Evolutionary conservation across 208 protist genomes (phyloP).

Genomic region (Cochliopodium minus): DNA sequence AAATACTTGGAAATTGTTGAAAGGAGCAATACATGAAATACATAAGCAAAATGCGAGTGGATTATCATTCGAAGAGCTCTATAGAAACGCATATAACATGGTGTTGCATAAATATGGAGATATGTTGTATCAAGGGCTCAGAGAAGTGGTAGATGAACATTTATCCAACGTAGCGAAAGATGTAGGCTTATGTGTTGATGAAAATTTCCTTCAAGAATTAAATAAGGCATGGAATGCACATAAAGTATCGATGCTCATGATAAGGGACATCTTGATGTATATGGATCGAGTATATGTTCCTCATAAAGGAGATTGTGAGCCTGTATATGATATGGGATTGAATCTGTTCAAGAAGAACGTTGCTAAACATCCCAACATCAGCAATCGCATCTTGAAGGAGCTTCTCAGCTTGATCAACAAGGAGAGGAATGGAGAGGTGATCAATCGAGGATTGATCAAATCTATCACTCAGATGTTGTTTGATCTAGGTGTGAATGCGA

Average conservation of each 20-base stretch:
- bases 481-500: neutral
- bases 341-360: too few species aligned
- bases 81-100: neutral
- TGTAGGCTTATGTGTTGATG: constrained; percentile 22
- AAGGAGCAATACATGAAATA: neutral
- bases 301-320: neutral
- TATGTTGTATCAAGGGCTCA: constrained; percentile 17
- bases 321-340: too few species aligned
- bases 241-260: constrained; percentile 41
- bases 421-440: neutral
- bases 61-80: neutral
- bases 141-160: constrained; percentile 26
- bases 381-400: too few species aligned
- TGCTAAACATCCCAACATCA: too few species aligned
- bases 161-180: constrained; percentile 18
- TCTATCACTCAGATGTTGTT: neutral
- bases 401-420: too few species aligned
- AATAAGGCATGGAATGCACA: constrained; percentile 40
- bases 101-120: constrained; percentile 2
- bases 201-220: constrained; percentile 26
- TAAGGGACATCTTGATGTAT: constrained; percentile 58
- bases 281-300: constrained; percentile 28
- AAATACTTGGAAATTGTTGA: neutral
- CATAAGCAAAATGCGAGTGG: neutral
- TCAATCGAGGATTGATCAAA: neutral